Percentiles rank a stretch among this genome's conserved stretches.
Evolutionary conservation across 2,329 filamentous ascomycete genomes (phyloP).

Genomic region (Cytospora piceicola): DNA sequence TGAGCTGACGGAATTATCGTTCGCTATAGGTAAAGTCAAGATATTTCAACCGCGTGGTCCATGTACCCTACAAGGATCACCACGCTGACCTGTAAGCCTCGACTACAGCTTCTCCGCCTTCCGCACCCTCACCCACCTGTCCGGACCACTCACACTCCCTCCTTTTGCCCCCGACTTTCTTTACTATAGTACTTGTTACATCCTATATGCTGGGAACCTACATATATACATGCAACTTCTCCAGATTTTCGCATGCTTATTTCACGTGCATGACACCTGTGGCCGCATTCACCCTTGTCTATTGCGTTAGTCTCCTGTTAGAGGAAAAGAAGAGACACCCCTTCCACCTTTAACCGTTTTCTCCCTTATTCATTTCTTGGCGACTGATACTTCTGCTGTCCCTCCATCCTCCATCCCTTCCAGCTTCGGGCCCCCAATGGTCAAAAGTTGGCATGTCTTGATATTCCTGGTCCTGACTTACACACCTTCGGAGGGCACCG

Average conservation of each 20-base stretch:
- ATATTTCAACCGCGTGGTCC: background rate
- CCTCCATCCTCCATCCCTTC: background rate
- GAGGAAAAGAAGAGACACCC: background rate
- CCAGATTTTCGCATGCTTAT: slow-evolving; percentile 21
- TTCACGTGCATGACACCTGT: slow-evolving; percentile 12
- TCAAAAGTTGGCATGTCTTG: background rate
- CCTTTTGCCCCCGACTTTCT: slow-evolving; percentile 14
- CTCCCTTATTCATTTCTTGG: background rate
- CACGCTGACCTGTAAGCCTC: slow-evolving; percentile 3
- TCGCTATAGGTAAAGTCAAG: background rate
- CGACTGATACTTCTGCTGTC: background rate
- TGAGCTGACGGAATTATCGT: background rate
- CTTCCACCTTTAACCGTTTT: background rate
- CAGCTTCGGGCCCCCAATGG: background rate
- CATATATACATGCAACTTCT: slow-evolving; percentile 22
- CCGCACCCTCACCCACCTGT: background rate
- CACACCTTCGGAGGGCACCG: background rate
- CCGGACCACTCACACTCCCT: slow-evolving; percentile 16
- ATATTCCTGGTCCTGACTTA: background rate
- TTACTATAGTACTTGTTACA: slow-evolving; percentile 8
- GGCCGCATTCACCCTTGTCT: slow-evolving; percentile 9
- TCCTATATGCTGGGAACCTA: slow-evolving; percentile 7
- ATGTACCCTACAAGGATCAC: background rate
- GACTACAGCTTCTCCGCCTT: background rate
- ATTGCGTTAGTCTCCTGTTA: slow-evolving; percentile 7